These are phyloP conservation scores for Annulohypoxylon stygium DNA, from an alignment of 495 filamentous ascomycete species.

Conservation along the genomic window DNA sequence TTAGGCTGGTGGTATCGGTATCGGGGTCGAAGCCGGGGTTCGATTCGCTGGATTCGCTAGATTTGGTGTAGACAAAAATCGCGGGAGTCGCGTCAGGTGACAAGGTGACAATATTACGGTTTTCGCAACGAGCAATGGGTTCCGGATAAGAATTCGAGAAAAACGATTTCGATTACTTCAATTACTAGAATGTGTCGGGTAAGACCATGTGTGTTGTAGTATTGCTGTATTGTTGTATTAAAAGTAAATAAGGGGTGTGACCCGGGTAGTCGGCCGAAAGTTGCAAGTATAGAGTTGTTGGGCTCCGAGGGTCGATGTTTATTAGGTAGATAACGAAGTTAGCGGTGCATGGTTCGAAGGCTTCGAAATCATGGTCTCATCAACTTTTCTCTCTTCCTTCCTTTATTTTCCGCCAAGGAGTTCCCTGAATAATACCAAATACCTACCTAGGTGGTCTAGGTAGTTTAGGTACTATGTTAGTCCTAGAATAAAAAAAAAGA, in stretches of 20 bases:
- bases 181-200: neutral
- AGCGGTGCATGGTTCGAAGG: conserved; percentile 37
- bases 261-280: conserved; percentile 34
- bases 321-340: conserved; percentile 44
- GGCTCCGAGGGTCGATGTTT: conserved; percentile 43
- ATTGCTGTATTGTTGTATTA: conserved; percentile 13
- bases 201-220: conserved; percentile 5
- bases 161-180: neutral
- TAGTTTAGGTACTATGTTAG: neutral
- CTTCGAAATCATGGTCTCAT: conserved; percentile 38
- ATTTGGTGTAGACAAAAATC: conserved; percentile 4
- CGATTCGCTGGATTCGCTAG: neutral
- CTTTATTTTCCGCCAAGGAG: neutral
- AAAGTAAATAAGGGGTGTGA: conserved; percentile 37
- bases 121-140: conserved; percentile 17
- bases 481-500: neutral
- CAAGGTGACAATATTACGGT: conserved; percentile 28
- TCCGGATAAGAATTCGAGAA: conserved; percentile 13
- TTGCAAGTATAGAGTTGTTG: conserved; percentile 50
- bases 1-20: conserved; percentile 5
- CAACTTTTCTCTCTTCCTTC: conserved; percentile 3
- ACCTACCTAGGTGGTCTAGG: neutral
- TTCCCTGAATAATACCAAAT: conserved; percentile 1
- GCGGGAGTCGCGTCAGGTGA: conserved; percentile 31
- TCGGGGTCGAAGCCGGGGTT: conserved; percentile 5